Evolutionary conservation across 352 stramenopile genomes (phyloP).

Genomic region (Globisporangium viniferum): DNA sequence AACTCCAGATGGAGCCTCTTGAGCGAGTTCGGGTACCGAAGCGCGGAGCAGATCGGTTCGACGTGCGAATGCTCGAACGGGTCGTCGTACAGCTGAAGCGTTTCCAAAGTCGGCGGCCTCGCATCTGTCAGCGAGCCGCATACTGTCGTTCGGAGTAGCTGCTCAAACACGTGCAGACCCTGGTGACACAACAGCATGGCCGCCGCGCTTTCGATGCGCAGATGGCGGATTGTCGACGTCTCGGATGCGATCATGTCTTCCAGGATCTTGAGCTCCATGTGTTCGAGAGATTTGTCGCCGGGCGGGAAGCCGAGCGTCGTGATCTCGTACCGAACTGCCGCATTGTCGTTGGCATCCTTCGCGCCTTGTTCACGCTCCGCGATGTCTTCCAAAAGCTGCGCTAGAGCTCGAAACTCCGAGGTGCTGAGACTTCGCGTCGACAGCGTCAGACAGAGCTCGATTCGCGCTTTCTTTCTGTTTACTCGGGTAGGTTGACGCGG

Average conservation of each 20-base stretch:
- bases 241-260: constrained; percentile 8
- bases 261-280: constrained; percentile 1
- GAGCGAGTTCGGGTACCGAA: constrained; percentile 23
- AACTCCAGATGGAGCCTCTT: constrained; percentile 21
- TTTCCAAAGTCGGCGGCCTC: constrained; percentile 19
- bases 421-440: not conserved
- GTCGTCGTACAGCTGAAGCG: constrained; percentile 24
- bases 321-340: constrained; percentile 4
- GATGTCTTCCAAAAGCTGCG: not conserved
- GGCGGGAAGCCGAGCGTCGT: not conserved
- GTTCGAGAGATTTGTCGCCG: not conserved
- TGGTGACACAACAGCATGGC: not conserved
- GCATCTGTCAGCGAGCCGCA: not conserved
- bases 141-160: constrained; percentile 1
- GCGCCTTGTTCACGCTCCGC: not conserved
- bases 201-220: not conserved
- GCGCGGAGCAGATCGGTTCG: constrained; percentile 24
- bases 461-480: not conserved
- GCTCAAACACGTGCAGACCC: not conserved
- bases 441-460: constrained; percentile 2
- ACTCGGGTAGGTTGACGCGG: not conserved
- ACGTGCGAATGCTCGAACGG: constrained; percentile 18
- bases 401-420: not conserved
- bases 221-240: constrained; percentile 2
- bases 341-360: too few species aligned